A percentile compares a stretch with the other conserved stretches of the same genome.
Evolutionary conservation across 1,284 basidiomycete species (phyloP).

Genomic region (Malassezia equina): DNA sequence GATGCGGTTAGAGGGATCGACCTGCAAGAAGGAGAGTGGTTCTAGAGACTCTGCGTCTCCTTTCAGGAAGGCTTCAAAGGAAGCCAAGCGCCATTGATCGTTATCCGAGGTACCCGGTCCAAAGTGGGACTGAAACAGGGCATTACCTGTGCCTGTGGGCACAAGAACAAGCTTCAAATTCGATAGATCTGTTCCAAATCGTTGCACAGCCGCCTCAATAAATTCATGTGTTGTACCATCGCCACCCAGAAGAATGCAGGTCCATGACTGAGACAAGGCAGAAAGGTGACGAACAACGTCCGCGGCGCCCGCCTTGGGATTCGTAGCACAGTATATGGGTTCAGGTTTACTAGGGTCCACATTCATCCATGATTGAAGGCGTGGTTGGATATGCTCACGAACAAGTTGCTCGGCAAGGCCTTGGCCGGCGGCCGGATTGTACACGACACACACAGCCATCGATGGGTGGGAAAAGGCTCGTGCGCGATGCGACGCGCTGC

Average conservation of each 20-base stretch:
- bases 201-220: constrained; percentile 21
- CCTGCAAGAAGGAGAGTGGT: constrained; percentile 1
- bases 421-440: constrained; percentile 6
- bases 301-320: constrained; percentile 3
- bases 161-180: constrained; percentile 45
- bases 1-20: constrained; percentile 11
- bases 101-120: constrained; percentile 38
- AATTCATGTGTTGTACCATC: constrained; percentile 48
- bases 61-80: constrained; percentile 1
- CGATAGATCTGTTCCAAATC: not conserved
- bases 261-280: not conserved
- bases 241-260: constrained; percentile 40
- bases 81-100: constrained; percentile 7
- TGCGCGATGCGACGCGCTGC: not conserved
- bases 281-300: not conserved
- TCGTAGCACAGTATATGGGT: not conserved
- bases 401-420: not conserved
- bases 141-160: constrained; percentile 87
- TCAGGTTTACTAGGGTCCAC: not conserved
- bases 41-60: not conserved
- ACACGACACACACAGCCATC: constrained; percentile 10
- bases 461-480: not conserved
- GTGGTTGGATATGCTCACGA: not conserved
- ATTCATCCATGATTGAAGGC: not conserved
- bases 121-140: constrained; percentile 60